phyloP scores from a whole-genome alignment of 1,284 basidiomycete species.

The Leucoagaricus sp. region DNA sequence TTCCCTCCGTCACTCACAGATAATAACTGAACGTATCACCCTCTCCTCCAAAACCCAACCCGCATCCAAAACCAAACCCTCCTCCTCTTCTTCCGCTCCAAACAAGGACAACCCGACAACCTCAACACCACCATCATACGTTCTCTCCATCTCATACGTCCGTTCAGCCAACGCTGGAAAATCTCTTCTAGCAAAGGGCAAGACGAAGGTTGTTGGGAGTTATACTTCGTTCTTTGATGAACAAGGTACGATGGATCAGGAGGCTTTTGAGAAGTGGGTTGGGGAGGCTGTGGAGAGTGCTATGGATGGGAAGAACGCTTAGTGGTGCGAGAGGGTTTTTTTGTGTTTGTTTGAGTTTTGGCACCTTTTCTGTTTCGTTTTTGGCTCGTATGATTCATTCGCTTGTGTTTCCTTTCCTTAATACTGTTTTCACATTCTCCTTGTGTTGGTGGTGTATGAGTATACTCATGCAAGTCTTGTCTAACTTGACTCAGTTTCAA shows the following conservation, averaged over 20 bases:
- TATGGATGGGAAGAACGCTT: slow-evolving; percentile 54
- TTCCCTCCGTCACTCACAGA: slow-evolving; percentile 42
- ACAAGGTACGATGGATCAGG: slow-evolving; percentile 68
- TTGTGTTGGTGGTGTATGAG: slow-evolving; percentile 6
- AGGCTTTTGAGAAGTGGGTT: slow-evolving; percentile 71
- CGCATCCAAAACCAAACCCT: slow-evolving; percentile 32
- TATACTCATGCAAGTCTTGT: no score
- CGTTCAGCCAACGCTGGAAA: slow-evolving; percentile 79
- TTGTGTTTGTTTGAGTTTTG: not conserved
- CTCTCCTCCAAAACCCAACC: slow-evolving; percentile 67
- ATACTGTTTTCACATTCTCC: no score
- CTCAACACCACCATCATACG: slow-evolving; percentile 53
- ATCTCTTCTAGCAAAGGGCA: slow-evolving; percentile 68
- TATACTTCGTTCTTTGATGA: slow-evolving; percentile 76
- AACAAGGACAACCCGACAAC: slow-evolving; percentile 22
- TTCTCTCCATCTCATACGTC: slow-evolving; percentile 63
- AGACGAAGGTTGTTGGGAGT: slow-evolving; percentile 47
- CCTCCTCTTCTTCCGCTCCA: no score
- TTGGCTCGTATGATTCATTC: not conserved
- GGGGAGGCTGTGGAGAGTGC: slow-evolving; percentile 63
- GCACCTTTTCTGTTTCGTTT: not conserved
- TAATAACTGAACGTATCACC: slow-evolving; percentile 80
- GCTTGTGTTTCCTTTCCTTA: not conserved
- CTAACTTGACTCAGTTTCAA: no score
- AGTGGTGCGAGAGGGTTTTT: no score